A percentile compares a stretch with the other conserved stretches of the same genome.
phyloP scores from a whole-genome alignment of 2,329 filamentous ascomycete species.

The Leptographium procerum region DNA sequence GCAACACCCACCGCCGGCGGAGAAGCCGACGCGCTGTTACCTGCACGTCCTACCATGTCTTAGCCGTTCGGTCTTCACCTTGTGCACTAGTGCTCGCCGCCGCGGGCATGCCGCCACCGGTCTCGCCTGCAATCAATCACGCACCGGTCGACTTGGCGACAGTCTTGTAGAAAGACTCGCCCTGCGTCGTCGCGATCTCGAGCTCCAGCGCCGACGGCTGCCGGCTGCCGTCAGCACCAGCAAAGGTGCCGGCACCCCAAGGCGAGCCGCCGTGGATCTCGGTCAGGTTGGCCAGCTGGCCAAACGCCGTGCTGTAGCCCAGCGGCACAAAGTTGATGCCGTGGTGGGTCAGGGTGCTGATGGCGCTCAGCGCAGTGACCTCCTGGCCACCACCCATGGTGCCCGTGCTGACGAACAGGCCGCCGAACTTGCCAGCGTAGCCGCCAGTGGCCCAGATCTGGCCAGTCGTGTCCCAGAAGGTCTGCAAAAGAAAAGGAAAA shows the following conservation, averaged over 20 bases:
- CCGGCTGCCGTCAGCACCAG: conserved; percentile 67
- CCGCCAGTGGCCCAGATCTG: conserved; percentile 68
- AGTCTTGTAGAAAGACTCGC: conserved; percentile 70
- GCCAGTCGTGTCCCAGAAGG: conserved; percentile 86
- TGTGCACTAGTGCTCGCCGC: not conserved
- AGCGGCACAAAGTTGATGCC: conserved; percentile 95
- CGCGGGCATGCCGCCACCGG: not conserved
- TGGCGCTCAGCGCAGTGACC: conserved; percentile 64
- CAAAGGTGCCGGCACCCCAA: conserved; percentile 92
- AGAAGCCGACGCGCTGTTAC: not conserved
- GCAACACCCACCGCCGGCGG: not conserved
- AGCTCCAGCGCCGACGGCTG: conserved; percentile 68
- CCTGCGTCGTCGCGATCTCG: conserved; percentile 69
- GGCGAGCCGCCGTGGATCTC: conserved; percentile 80
- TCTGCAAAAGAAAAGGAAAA: conserved; percentile 15
- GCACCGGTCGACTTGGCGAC: conserved; percentile 55
- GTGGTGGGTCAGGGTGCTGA: conserved; percentile 86
- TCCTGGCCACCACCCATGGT: conserved; percentile 86
- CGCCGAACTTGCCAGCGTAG: conserved; percentile 80
- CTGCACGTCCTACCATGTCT: not conserved
- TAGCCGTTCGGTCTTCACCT: not conserved
- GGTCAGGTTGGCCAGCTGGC: conserved; percentile 53
- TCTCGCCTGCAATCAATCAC: conserved; percentile 54
- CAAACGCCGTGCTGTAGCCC: conserved; percentile 76
- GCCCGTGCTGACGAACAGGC: conserved; percentile 82